These are phyloP conservation scores for Mucor mucedo DNA, from an alignment of 371 early-diverging fungal species.

Conservation along the genomic window DNA sequence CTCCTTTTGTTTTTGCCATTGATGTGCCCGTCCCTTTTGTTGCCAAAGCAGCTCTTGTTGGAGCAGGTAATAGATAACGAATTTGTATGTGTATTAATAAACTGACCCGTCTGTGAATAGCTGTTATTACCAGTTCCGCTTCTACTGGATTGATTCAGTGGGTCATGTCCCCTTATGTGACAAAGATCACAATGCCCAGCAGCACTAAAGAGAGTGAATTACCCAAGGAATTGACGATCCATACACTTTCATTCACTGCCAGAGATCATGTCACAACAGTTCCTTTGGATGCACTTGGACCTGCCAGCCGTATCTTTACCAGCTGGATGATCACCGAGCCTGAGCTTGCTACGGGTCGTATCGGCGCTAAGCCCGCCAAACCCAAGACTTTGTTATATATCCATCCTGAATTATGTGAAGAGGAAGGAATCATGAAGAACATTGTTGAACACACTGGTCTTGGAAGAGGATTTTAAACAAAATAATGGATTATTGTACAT, in stretches of 20 bases:
- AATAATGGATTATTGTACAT: neutral
- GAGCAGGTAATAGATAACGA: constrained; percentile 46
- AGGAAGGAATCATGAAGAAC: constrained; percentile 44
- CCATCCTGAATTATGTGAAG: constrained; percentile 60
- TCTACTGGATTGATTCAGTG: constrained; percentile 67
- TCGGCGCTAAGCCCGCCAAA: constrained; percentile 48
- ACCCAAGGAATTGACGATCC: constrained; percentile 37
- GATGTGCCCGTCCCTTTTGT: constrained; percentile 65
- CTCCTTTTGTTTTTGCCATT: constrained; percentile 64
- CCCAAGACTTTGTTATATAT: constrained; percentile 60
- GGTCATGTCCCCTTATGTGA: constrained; percentile 70
- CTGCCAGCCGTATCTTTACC: constrained; percentile 65
- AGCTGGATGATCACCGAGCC: constrained; percentile 55
- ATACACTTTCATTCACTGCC: constrained; percentile 42
- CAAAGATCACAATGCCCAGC: constrained; percentile 52
- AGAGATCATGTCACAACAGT: constrained; percentile 59
- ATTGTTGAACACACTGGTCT: constrained; percentile 50
- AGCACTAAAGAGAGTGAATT: constrained; percentile 9
- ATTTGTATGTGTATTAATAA: neutral
- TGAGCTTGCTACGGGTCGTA: constrained; percentile 33
- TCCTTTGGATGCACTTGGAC: constrained; percentile 52
- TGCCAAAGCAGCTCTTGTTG: constrained; percentile 62
- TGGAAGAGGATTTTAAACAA: constrained; percentile 48
- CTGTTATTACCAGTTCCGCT: constrained; percentile 65
- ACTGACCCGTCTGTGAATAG: constrained; percentile 22